A percentile compares a stretch with the other conserved stretches of the same genome.
Evolutionary conservation across 805 yeast species (phyloP).

Genomic region (Metschnikowia noctiluminum): DNA sequence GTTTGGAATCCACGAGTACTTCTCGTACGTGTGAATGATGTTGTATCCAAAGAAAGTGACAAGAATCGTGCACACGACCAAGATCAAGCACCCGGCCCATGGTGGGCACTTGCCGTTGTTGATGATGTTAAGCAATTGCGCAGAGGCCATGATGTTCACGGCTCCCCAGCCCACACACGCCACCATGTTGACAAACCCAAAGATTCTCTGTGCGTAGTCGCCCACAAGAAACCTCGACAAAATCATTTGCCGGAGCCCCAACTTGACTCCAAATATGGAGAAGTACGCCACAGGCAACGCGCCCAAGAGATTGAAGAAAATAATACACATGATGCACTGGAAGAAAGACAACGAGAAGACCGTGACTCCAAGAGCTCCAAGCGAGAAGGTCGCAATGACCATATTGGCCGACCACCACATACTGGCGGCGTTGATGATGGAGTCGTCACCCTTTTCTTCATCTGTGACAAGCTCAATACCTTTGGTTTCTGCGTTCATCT

Average conservation of each 20-base stretch:
- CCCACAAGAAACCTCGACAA: slow-evolving; percentile 78
- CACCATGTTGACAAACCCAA: slow-evolving; percentile 70
- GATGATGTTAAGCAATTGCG: slow-evolving; percentile 76
- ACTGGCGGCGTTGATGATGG: slow-evolving; percentile 67
- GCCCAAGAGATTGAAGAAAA: slow-evolving; percentile 75
- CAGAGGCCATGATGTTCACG: slow-evolving; percentile 85
- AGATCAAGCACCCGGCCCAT: slow-evolving; percentile 84
- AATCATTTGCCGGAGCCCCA: slow-evolving; percentile 87
- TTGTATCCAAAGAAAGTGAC: slow-evolving; percentile 84
- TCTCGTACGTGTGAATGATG: slow-evolving; percentile 77
- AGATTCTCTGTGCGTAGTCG: slow-evolving; percentile 67
- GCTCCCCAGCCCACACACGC: slow-evolving; percentile 97
- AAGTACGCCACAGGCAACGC: slow-evolving; percentile 76
- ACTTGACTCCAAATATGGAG: slow-evolving; percentile 77
- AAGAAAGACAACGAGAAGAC: slow-evolving; percentile 70
- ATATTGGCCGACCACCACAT: slow-evolving; percentile 92
- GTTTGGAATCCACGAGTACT: slow-evolving; percentile 87
- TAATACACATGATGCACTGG: slow-evolving; percentile 60
- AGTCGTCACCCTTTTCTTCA: slow-evolving; percentile 67
- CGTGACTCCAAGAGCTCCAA: slow-evolving; percentile 63
- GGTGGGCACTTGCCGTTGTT: slow-evolving; percentile 70
- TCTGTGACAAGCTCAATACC: slow-evolving; percentile 83
- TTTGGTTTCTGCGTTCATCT: slow-evolving; percentile 46
- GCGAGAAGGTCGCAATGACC: slow-evolving; percentile 77
- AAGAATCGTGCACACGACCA: slow-evolving; percentile 62